phyloP scores from a whole-genome alignment of 345 rosid genomes.

The Sisymbrium altissimum region DNA sequence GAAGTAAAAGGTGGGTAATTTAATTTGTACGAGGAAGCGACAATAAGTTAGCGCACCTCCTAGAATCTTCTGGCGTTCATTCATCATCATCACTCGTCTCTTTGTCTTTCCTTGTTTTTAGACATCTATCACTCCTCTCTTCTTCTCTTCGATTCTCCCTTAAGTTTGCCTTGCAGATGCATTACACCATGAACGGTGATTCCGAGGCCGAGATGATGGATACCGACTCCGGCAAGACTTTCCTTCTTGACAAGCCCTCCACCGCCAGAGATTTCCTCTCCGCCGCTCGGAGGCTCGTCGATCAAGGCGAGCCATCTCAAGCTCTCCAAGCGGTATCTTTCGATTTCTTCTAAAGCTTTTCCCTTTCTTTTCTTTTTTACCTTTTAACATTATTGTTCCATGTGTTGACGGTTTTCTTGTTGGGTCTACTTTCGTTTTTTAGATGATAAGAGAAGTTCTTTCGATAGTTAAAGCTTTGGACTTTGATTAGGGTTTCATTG shows the following conservation, averaged over 20 bases:
- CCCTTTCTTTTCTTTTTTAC: not conserved
- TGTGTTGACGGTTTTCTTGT: not conserved
- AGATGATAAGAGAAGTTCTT: not conserved
- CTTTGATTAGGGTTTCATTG: slow-evolving; percentile 9
- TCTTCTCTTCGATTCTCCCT: not conserved
- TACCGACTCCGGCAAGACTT: slow-evolving; percentile 28
- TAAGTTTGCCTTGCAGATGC: not conserved
- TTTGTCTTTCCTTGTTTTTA: not conserved
- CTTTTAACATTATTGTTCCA: not conserved
- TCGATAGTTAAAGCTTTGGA: not conserved
- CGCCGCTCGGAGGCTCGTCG: slow-evolving; percentile 65
- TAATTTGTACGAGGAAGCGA: not conserved
- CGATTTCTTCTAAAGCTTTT: not conserved
- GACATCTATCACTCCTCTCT: not conserved
- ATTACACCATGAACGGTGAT: slow-evolving; percentile 41
- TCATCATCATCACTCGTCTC: not conserved
- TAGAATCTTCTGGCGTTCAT: slow-evolving; percentile 12
- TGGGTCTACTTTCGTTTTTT: not conserved
- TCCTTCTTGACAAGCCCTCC: slow-evolving; percentile 22
- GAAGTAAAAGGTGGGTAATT: not conserved
- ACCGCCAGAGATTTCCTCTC: slow-evolving; percentile 48
- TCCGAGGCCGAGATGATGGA: slow-evolving; percentile 49
- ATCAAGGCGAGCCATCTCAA: slow-evolving; percentile 77
- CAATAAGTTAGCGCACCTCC: not conserved
- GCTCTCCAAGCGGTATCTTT: slow-evolving; percentile 81